These are phyloP conservation scores for Ophiosphaerella korrae DNA, from an alignment of 2,329 filamentous ascomycete genomes.

Conservation along the genomic window DNA sequence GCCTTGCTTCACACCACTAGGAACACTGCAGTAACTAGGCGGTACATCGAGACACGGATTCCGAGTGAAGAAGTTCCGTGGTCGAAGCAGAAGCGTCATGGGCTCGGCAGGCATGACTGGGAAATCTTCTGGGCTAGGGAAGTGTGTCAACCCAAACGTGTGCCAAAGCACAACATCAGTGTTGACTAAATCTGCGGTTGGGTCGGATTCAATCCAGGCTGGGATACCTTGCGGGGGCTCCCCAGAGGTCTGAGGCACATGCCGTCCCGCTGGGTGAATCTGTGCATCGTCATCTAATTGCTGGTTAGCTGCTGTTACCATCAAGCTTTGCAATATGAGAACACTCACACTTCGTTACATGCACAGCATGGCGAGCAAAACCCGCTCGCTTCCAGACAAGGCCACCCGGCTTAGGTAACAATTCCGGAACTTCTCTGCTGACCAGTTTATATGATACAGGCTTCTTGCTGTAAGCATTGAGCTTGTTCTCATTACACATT, in stretches of 20 bases:
- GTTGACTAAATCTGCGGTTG: conserved; percentile 72
- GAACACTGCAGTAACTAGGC: conserved; percentile 73
- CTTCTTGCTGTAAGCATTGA: conserved; percentile 87
- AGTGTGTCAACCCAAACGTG: conserved; percentile 89
- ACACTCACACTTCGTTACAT: conserved; percentile 83
- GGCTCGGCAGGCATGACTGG: conserved; percentile 85
- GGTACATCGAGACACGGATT: conserved; percentile 84
- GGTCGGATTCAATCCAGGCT: conserved; percentile 74
- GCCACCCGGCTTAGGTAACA: conserved; percentile 80
- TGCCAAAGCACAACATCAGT: conserved; percentile 91
- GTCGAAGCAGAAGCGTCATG: conserved; percentile 78
- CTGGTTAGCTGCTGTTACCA: conserved; percentile 12
- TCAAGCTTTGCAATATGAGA: not conserved
- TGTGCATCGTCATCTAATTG: conserved; percentile 74
- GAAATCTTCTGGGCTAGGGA: conserved; percentile 88
- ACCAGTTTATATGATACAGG: conserved; percentile 88
- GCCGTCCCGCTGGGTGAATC: conserved; percentile 82
- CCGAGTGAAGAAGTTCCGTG: conserved; percentile 79
- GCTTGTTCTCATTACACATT: conserved; percentile 79
- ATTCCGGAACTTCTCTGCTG: conserved; percentile 76
- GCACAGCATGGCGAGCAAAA: conserved; percentile 84
- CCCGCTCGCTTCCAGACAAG: conserved; percentile 89
- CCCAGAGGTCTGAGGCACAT: conserved; percentile 86
- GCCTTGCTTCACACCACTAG: conserved; percentile 67
- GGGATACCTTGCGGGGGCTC: conserved; percentile 75